phyloP scores from a whole-genome alignment of 2,329 filamentous ascomycete species.

The Hymenoscyphus scutula region DNA sequence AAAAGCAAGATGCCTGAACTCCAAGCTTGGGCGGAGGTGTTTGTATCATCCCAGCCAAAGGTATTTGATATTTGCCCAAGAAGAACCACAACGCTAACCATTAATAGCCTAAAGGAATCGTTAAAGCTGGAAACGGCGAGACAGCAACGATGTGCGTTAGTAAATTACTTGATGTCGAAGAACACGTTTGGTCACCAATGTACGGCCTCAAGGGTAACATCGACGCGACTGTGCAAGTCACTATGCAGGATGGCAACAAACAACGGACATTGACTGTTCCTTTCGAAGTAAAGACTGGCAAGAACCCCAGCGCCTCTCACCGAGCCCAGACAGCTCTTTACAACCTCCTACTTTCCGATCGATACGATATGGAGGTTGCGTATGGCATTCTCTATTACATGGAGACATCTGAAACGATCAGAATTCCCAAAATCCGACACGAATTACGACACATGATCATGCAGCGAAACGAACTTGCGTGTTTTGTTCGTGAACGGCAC shows the following conservation, averaged over 20 bases:
- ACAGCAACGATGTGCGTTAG: conserved; percentile 80
- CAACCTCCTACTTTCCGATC: conserved; percentile 85
- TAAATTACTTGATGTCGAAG: conserved; percentile 93
- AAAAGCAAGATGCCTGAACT: conserved; percentile 80
- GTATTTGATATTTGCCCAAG: conserved; percentile 42
- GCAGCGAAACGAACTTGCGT: conserved; percentile 85
- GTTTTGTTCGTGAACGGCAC: conserved; percentile 77
- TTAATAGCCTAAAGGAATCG: conserved; percentile 62
- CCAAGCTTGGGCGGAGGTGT: conserved; percentile 77
- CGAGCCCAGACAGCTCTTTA: conserved; percentile 94
- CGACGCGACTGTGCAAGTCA: conserved; percentile 90
- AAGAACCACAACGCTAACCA: conserved; percentile 18
- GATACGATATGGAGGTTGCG: conserved; percentile 88
- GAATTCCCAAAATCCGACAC: conserved; percentile 79
- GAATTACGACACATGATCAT: conserved; percentile 97
- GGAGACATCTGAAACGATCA: conserved; percentile 81
- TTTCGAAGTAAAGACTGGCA: conserved; percentile 94
- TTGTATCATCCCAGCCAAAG: conserved; percentile 69
- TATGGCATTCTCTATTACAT: conserved; percentile 95
- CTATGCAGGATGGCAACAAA: conserved; percentile 68
- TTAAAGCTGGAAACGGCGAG: conserved; percentile 75
- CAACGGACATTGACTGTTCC: conserved; percentile 76
- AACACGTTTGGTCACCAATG: conserved; percentile 97
- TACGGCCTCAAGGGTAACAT: conserved; percentile 98
- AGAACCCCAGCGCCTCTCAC: conserved; percentile 76